phyloP scores from a whole-genome alignment of 257 asterid species.

The Solanum appendiculatum region DNA sequence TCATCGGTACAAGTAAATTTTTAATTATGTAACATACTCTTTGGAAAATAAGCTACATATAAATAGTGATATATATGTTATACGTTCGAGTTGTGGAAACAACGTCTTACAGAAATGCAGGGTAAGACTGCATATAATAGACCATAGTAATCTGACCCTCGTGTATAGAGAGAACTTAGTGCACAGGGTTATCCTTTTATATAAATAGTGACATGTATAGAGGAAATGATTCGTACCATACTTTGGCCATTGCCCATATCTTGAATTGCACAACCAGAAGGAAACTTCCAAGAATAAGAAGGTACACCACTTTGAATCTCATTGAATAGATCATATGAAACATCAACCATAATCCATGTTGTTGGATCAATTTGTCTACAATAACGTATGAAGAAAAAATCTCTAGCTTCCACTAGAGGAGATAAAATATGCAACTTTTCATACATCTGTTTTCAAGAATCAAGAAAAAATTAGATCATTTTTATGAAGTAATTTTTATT shows the following conservation, averaged over 20 bases:
- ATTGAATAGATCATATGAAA: constrained; percentile 39
- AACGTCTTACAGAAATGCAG: not conserved
- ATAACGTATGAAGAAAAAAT: constrained; percentile 48
- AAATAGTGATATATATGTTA: not conserved
- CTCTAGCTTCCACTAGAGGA: constrained; percentile 70
- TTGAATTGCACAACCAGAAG: constrained; percentile 70
- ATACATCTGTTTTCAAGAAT: constrained; percentile 38
- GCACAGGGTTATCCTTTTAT: not conserved
- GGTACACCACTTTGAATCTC: constrained; percentile 28
- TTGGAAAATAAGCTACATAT: not conserved
- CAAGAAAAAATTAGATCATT: not conserved
- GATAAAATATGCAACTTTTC: constrained; percentile 53
- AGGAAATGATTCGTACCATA: constrained; percentile 18
- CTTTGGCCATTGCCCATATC: constrained; percentile 50
- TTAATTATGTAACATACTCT: not conserved
- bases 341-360: constrained; percentile 55
- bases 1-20: not conserved
- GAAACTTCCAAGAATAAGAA: constrained; percentile 46
- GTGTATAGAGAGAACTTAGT: not conserved
- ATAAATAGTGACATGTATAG: not conserved
- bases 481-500: not conserved
- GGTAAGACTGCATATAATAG: not conserved
- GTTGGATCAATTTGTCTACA: constrained; percentile 32
- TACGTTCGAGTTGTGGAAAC: not conserved
- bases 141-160: not conserved